Evolutionary conservation across 139 green algal species (phyloP), one percentile per base, ranked within the genome.

Genomic region (Edaphochlamys debaryana): DNA sequence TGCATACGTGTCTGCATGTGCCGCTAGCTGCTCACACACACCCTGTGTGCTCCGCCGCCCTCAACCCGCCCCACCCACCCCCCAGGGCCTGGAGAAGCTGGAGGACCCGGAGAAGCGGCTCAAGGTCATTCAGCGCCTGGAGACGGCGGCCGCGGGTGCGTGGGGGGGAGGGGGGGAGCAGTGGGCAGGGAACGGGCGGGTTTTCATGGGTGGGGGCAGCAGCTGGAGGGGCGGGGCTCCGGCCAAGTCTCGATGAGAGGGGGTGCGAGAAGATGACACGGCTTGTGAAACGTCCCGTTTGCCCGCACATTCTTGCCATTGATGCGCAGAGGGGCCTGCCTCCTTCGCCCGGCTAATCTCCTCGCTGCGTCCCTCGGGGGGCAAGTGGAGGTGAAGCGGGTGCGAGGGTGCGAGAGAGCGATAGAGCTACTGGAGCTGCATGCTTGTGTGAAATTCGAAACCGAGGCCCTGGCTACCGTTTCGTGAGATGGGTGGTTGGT

Each of bases 51-150:
- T n/a, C n/a, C n/a, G n/a, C n/a, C n/a, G n/a, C n/a, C n/a, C n/a
- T n/a, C n/a, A n/a, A n/a, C n/a, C n/a, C n/a, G n/a, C n/a, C n/a
- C n/a, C n/a, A n/a, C n/a, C n/a, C n/a, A n/a, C n/a, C n/a, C n/a
- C n/a, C n/a, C n/a, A n/a, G n/a, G 72, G 72, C 30, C 34, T 79
- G 72, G 72, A 79, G 52, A 54, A 52, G 37, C 56, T 79, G 54
- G 22, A 34, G 19, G 72, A 79, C 72, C 72, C 72, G 0, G 72
- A 68, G 52, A 38, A 69, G 54, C 36, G 72, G 27, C 72, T 52
- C 41, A 79, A 79, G 22, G 72, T 79, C 23, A 25, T 79, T 2
- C 36, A 56, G 37, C 34, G 36, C 30, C 25, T 79, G 54, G 29
- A 60, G 34, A 54, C 66, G 36, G 42, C 41, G 15, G 29, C 42